These are phyloP conservation scores for Theobroma cacao DNA, from an alignment of 345 rosid genomes.

Conservation along the genomic window DNA sequence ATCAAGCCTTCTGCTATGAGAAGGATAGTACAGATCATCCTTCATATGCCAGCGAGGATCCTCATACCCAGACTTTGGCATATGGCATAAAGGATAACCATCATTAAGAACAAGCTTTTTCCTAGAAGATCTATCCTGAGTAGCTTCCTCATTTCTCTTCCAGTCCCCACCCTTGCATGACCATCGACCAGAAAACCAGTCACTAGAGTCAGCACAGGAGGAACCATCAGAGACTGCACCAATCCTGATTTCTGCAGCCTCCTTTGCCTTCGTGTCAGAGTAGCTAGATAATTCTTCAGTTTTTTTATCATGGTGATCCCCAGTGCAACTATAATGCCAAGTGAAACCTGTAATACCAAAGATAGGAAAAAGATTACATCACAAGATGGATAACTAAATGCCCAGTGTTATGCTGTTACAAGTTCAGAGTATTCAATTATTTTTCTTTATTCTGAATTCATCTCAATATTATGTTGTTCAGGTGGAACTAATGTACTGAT, in stretches of 20 bases:
- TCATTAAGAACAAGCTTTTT: slow-evolving; percentile 84
- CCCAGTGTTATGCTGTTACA: background rate
- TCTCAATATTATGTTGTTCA: background rate
- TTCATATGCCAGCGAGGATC: slow-evolving; percentile 93
- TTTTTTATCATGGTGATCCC: slow-evolving; percentile 30
- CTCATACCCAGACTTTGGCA: slow-evolving; percentile 83
- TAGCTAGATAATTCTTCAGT: slow-evolving; percentile 34
- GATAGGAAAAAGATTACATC: slow-evolving; percentile 5
- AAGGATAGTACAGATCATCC: slow-evolving; percentile 79
- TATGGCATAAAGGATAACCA: slow-evolving; percentile 92
- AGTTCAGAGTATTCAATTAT: background rate
- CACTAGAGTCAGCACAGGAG: slow-evolving; percentile 43
- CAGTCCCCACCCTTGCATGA: slow-evolving; percentile 99
- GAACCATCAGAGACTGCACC: slow-evolving; percentile 31
- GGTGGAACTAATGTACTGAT: background rate
- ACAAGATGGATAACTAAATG: slow-evolving; percentile 21
- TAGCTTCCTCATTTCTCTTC: slow-evolving; percentile 82
- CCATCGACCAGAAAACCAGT: slow-evolving; percentile 80
- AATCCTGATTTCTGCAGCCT: slow-evolving; percentile 38
- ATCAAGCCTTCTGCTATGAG: slow-evolving; percentile 78
- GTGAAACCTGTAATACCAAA: slow-evolving; percentile 40
- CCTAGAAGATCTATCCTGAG: slow-evolving; percentile 56
- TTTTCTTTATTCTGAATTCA: background rate
- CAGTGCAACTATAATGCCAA: slow-evolving; percentile 35
- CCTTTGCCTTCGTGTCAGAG: slow-evolving; percentile 37